These are phyloP conservation scores for Stipa capillata DNA, from an alignment of 176 grass and related monocot species.

Conservation along the genomic window DNA sequence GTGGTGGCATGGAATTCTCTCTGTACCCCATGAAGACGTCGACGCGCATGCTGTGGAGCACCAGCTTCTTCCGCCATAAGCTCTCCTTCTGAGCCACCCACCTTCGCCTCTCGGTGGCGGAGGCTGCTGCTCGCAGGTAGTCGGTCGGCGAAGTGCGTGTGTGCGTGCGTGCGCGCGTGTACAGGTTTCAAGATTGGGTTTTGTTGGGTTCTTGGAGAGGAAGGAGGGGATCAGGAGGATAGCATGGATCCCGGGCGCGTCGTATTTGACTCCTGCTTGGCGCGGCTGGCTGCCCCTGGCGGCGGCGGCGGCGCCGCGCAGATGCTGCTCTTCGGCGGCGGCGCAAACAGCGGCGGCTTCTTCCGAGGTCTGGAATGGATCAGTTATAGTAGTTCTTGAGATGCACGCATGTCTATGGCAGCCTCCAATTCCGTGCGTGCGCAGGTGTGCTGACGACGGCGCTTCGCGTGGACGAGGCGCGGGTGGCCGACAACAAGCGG, in stretches of 20 bases:
- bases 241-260: conserved; percentile 62
- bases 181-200: conserved; percentile 27
- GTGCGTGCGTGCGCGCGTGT: neutral
- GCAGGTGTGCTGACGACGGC: too few relatives aligned
- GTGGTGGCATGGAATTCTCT: conserved; percentile 85
- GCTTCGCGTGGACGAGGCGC: conserved; percentile 46
- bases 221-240: neutral
- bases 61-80: conserved; percentile 93
- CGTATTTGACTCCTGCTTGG: conserved; percentile 45
- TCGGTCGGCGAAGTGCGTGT: conserved; percentile 18
- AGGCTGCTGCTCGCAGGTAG: neutral
- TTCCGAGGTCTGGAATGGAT: conserved; percentile 43
- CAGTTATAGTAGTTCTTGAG: neutral
- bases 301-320: conserved; percentile 30
- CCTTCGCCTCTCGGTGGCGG: conserved; percentile 17
- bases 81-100: conserved; percentile 30
- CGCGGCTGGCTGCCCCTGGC: neutral
- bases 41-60: conserved; percentile 63
- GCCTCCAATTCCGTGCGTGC: conserved; percentile 21
- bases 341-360: conserved; percentile 40
- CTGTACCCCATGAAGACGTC: conserved; percentile 68
- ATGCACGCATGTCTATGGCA: too few relatives aligned
- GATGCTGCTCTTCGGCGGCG: conserved; percentile 63
- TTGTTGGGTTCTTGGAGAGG: conserved; percentile 22
- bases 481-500: conserved; percentile 21